Base-by-base conservation (phyloP, 257 asterid species). In the Mentha longifolia region DNA sequence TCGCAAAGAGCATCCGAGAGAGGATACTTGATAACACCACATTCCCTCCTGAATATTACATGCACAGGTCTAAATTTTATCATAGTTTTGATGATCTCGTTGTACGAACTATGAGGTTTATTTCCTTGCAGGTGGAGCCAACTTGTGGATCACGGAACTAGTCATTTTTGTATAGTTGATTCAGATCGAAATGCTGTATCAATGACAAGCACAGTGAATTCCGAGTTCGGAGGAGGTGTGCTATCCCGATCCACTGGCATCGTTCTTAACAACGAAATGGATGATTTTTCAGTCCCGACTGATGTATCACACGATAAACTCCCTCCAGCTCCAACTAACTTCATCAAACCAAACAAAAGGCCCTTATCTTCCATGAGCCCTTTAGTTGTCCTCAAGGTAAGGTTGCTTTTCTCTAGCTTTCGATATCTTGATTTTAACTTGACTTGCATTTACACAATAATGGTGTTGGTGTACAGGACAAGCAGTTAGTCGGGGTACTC, bases 341-440 rank as follows among this genome's bases (percentile, higher is more conserved):
- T 91, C 51, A 94, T 91, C 55, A 77, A 49, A 47, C 99, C 97
- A 8, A 83, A 89, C 73, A 94, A 94, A 82, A 82, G 97, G 45
- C 99, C 99, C 1, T 58, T 94, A 57, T 91, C 99, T 62, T 89
- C 99, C 17, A 94, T 94, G 99, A 79, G 85, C n/a, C 99, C 99
- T 3, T 72, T 91, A 41, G 80, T 94, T 19, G 77, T 94, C 78
- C 96, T 94, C 79, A 94, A 94, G 97, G 98, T 89, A 77, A 39
- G 55, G 20, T 35, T 39, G n/a, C 65, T n/a, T n/a, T 52, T 42
- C 11, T 15, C 22, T 31, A 65, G 45, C n/a, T n/a, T 64, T 39
- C 7, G 37, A 33, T 4, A 33, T 33, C 37, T 33, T 6, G 37
- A 33, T 33, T 33, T 41, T 45, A 45, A 12, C 54, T 52, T 9